These are phyloP conservation scores for Drechslerella dactyloides DNA, from an alignment of 2,329 filamentous ascomycete genomes.

Conservation along the genomic window DNA sequence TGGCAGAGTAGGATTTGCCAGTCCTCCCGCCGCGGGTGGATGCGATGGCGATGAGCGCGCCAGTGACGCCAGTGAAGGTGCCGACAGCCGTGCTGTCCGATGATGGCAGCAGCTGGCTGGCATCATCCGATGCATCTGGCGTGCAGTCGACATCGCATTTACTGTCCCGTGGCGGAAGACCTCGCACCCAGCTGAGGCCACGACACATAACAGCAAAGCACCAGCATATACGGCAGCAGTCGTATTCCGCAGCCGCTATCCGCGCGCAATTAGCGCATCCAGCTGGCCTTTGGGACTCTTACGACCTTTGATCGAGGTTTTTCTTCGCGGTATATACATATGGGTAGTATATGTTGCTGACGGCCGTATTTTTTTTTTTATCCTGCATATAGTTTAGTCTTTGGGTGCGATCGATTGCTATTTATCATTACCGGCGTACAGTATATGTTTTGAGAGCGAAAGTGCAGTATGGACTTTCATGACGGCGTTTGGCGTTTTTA, in stretches of 20 bases:
- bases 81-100: constrained; percentile 22
- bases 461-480: no score
- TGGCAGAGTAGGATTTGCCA: constrained; percentile 38
- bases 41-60: background rate
- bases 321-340: background rate
- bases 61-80: background rate
- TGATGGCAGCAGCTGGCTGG: background rate
- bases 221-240: constrained; percentile 1
- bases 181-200: no score
- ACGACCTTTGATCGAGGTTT: background rate
- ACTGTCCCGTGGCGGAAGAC: no score
- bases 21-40: background rate
- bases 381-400: no score
- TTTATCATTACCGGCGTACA: no score
- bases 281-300: background rate
- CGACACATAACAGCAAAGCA: no score
- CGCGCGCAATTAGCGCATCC: background rate
- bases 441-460: no score
- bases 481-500: no score
- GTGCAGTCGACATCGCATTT: no score
- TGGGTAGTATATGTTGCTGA: no score
- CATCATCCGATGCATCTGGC: background rate
- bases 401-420: no score
- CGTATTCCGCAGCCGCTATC: background rate
- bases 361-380: no score